These are phyloP conservation scores for Cordyceps tenuipes DNA, from an alignment of 2,329 filamentous ascomycete species.

Conservation along the genomic window DNA sequence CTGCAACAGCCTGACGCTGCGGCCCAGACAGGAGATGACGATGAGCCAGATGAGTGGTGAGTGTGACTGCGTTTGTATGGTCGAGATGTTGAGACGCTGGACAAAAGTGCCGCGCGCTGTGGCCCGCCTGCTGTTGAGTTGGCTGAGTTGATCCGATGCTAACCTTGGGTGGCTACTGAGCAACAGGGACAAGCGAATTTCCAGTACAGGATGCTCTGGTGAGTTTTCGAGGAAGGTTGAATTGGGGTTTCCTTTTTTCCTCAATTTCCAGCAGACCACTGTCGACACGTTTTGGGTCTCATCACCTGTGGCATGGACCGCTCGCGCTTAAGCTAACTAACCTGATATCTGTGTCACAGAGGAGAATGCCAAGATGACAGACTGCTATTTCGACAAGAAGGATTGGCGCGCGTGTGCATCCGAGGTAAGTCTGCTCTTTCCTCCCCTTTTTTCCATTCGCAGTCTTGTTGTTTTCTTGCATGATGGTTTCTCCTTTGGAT, in stretches of 20 bases:
- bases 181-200: slow-evolving; percentile 90
- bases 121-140: neutral
- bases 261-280: neutral
- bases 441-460: neutral
- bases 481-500: no score
- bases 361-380: slow-evolving; percentile 83
- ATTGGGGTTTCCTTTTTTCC: neutral
- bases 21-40: slow-evolving; percentile 50
- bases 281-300: neutral
- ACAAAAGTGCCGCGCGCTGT: neutral
- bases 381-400: slow-evolving; percentile 93
- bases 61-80: slow-evolving; percentile 17
- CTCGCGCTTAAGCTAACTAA: slow-evolving; percentile 8
- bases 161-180: slow-evolving; percentile 10
- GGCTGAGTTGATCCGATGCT: slow-evolving; percentile 18
- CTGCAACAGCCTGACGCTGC: slow-evolving; percentile 27
- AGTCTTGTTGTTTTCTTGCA: neutral
- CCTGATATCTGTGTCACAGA: slow-evolving; percentile 40
- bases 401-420: slow-evolving; percentile 86
- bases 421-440: slow-evolving; percentile 55
- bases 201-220: slow-evolving; percentile 92
- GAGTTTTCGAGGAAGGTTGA: slow-evolving; percentile 18
- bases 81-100: neutral
- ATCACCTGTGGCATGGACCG: neutral
- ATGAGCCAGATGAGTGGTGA: slow-evolving; percentile 95